These are phyloP conservation scores for Hypholoma fasciculare DNA, from an alignment of 768 basidiomycete genomes.

Conservation along the genomic window DNA sequence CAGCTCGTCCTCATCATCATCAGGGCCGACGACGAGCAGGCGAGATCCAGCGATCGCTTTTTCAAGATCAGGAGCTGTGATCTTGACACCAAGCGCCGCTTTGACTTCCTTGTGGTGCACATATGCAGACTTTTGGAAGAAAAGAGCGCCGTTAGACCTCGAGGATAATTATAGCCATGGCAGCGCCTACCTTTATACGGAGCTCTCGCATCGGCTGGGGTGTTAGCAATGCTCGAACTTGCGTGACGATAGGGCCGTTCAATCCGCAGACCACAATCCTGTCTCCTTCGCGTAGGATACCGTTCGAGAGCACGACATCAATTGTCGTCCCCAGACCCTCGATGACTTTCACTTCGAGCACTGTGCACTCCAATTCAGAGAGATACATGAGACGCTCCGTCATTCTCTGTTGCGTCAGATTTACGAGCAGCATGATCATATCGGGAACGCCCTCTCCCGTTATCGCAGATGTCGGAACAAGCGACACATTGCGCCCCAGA, in stretches of 20 bases:
- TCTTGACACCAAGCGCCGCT: constrained; percentile 95
- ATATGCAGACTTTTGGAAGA: constrained; percentile 71
- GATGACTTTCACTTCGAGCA: constrained; percentile 97
- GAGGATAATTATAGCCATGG: constrained; percentile 3
- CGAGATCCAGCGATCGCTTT: constrained; percentile 98
- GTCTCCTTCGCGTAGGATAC: constrained; percentile 88
- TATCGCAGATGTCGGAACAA: constrained; percentile 97
- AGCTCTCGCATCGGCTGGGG: constrained; percentile 96
- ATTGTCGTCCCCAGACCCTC: constrained; percentile 98
- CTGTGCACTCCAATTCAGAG: constrained; percentile 95
- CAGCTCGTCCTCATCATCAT: constrained; percentile 95
- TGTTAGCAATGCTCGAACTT: constrained; percentile 90
- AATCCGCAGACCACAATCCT: constrained; percentile 95
- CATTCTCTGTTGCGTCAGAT: constrained; percentile 97
- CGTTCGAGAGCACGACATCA: constrained; percentile 95
- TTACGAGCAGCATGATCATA: constrained; percentile 98
- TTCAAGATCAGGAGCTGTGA: constrained; percentile 92
- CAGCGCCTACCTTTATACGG: constrained; percentile 75
- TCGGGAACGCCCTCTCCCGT: constrained; percentile 98
- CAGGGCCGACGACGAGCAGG: constrained; percentile 87
- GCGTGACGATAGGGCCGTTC: constrained; percentile 96
- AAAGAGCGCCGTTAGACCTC: constrained; percentile 13
- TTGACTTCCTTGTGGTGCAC: constrained; percentile 98
- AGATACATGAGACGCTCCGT: constrained; percentile 97
- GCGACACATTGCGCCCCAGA: constrained; percentile 89